These are phyloP conservation scores for Chlorella sp. DNA, from an alignment of 139 green algal species.

Conservation along the genomic window DNA sequence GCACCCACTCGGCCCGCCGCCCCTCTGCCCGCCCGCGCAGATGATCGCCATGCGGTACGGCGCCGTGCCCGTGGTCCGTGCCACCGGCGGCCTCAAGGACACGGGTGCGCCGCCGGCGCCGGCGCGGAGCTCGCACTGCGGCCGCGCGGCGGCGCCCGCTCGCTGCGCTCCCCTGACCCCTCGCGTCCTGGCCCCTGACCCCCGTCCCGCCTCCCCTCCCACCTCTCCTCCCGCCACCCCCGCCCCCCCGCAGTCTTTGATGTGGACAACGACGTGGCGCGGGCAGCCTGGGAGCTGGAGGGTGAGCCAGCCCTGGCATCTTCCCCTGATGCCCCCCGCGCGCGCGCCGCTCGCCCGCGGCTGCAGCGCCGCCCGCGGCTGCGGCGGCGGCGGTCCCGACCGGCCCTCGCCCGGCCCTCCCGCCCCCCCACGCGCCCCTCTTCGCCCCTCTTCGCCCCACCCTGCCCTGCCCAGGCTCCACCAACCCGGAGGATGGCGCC, in stretches of 20 bases:
- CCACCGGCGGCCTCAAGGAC: slow-evolving; percentile 90
- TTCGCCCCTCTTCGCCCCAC: too few relatives aligned
- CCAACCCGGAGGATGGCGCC: slow-evolving; percentile 64
- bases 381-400: too few relatives aligned
- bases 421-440: too few relatives aligned
- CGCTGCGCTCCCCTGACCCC: background rate
- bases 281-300: slow-evolving; percentile 85
- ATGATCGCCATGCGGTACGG: slow-evolving; percentile 95
- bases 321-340: too few relatives aligned
- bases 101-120: slow-evolving; percentile 36
- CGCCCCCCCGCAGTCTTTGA: slow-evolving; percentile 41
- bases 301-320: too few relatives aligned
- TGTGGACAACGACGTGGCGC: slow-evolving; percentile 58
- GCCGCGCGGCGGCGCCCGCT: background rate
- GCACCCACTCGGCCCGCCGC: too few relatives aligned
- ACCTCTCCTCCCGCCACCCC: background rate
- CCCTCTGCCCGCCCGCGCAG: slow-evolving; percentile 32
- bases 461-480: too few relatives aligned
- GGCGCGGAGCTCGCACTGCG: background rate
- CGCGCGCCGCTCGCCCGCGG: too few relatives aligned
- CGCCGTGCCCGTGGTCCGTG: slow-evolving; percentile 87
- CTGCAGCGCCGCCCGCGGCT: too few relatives aligned
- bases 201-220: background rate
- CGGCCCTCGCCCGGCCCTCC: too few relatives aligned
- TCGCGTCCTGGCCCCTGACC: background rate